A percentile compares a stretch with the other conserved stretches of the same genome.
Evolutionary conservation across 2,329 filamentous ascomycete species (phyloP).

Genomic region (Monosporascus ibericus): DNA sequence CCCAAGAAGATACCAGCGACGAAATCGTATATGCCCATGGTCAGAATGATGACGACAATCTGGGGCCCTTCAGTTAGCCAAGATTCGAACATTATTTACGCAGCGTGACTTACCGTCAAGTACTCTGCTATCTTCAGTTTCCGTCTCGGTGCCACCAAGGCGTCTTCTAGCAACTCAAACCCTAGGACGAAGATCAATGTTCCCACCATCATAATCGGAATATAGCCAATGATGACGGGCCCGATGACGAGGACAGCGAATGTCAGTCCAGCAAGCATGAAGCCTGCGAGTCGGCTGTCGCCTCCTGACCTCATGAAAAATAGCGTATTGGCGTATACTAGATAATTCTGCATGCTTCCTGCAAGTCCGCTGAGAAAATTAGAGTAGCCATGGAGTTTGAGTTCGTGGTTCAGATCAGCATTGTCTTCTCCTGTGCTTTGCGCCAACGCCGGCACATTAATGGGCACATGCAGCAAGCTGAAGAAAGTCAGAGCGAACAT

Average conservation of each 20-base stretch:
- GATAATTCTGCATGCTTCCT: slow-evolving; percentile 92
- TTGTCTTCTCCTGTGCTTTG: slow-evolving; percentile 90
- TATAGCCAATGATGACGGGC: slow-evolving; percentile 83
- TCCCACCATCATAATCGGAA: slow-evolving; percentile 94
- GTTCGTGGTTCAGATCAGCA: slow-evolving; percentile 80
- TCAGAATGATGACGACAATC: slow-evolving; percentile 81
- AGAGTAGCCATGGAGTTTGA: slow-evolving; percentile 87
- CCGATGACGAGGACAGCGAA: slow-evolving; percentile 78
- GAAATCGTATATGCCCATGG: slow-evolving; percentile 97
- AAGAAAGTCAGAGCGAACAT: slow-evolving; percentile 98
- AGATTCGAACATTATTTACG: no score
- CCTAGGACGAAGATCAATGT: slow-evolving; percentile 92
- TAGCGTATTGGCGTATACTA: slow-evolving; percentile 97
- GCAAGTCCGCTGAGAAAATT: slow-evolving; percentile 82
- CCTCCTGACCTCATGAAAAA: slow-evolving; percentile 93
- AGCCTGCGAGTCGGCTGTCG: slow-evolving; percentile 76
- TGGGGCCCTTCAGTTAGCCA: slow-evolving; percentile 25
- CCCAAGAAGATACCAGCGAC: slow-evolving; percentile 90
- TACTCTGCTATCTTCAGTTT: slow-evolving; percentile 86
- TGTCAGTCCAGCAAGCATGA: slow-evolving; percentile 76
- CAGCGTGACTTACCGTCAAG: slow-evolving; percentile 57
- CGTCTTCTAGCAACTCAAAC: slow-evolving; percentile 85
- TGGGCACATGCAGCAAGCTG: slow-evolving; percentile 91
- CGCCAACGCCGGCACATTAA: slow-evolving; percentile 91
- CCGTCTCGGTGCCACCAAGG: slow-evolving; percentile 80